Evolutionary conservation across 768 basidiomycete species (phyloP).

Genomic region (Tylopilus felleus): DNA sequence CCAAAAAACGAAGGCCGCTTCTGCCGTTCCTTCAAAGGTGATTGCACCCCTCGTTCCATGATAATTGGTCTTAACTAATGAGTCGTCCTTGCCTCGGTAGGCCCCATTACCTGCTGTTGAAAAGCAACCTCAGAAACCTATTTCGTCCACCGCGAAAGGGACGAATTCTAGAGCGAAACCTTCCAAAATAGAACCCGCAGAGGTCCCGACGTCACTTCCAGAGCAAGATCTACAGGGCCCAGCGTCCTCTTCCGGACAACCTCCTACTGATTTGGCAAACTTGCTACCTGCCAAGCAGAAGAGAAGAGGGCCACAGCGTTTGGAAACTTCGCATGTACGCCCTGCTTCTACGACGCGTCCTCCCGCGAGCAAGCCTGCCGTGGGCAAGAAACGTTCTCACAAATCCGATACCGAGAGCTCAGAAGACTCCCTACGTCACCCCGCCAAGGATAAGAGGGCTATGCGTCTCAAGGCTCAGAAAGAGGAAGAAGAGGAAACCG

Average conservation of each 20-base stretch:
- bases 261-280: conserved; percentile 3
- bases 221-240: conserved; percentile 42
- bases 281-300: conserved; percentile 8
- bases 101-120: background rate
- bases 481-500: conserved; percentile 39
- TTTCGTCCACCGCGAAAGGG: conserved; percentile 7
- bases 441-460: conserved; percentile 30
- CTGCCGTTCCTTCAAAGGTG: conserved; percentile 18
- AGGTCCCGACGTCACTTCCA: conserved; percentile 60
- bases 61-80: background rate
- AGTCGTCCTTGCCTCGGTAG: conserved; percentile 2
- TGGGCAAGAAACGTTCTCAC: conserved; percentile 20
- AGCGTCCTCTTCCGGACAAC: conserved; percentile 5
- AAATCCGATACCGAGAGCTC: conserved; percentile 28
- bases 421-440: conserved; percentile 10
- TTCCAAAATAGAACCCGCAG: conserved; percentile 28
- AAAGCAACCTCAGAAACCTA: conserved; percentile 9
- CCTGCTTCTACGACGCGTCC: conserved; percentile 1
- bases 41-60: background rate
- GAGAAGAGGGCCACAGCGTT: background rate
- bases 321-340: conserved; percentile 3
- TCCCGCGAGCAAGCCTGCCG: conserved; percentile 6
- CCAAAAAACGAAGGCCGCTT: conserved; percentile 5
- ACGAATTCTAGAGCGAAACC: conserved; percentile 10
- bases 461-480: conserved; percentile 18